Percentiles rank a stretch among this genome's conserved stretches.
Evolutionary conservation across 2,329 filamentous ascomycete species (phyloP).

Genomic region (Septoria petroselini): DNA sequence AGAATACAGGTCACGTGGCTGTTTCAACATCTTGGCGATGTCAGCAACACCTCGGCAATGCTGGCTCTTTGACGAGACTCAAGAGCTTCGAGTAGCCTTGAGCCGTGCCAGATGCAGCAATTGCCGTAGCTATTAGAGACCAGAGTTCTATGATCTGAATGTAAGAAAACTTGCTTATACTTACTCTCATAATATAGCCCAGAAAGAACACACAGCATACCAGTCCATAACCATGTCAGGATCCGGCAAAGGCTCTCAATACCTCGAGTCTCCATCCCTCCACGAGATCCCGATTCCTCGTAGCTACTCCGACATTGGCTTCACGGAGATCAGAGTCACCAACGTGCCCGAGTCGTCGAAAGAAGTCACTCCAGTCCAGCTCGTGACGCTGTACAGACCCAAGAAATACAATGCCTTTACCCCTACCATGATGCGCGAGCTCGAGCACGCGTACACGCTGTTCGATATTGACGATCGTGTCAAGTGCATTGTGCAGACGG

Average conservation of each 20-base stretch:
- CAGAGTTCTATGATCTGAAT: conserved; percentile 1
- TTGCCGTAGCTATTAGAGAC: conserved; percentile 12
- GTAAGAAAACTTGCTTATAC: background rate
- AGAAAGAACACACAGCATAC: background rate
- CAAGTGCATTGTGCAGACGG: conserved; percentile 55
- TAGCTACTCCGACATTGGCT: conserved; percentile 42
- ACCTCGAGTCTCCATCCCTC: conserved; percentile 23
- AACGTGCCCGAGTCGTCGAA: conserved; percentile 48
- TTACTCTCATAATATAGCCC: background rate
- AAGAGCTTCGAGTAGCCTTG: conserved; percentile 12
- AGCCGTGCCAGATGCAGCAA: conserved; percentile 15
- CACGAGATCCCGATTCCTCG: conserved; percentile 23
- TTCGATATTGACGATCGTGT: conserved; percentile 56
- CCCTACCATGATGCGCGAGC: conserved; percentile 58
- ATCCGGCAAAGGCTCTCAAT: conserved; percentile 19
- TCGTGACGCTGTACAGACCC: conserved; percentile 64
- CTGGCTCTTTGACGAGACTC: conserved; percentile 11
- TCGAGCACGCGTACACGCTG: conserved; percentile 53
- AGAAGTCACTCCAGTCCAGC: conserved; percentile 58
- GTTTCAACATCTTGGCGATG: background rate
- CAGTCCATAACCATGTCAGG: conserved; percentile 6
- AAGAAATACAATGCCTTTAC: conserved; percentile 68
- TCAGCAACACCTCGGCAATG: background rate
- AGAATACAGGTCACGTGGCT: background rate
- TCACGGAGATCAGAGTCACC: conserved; percentile 42